Conservation (phyloP, 2,329 filamentous ascomycete species). For the Pseudohalonectria lignicola region DNA sequence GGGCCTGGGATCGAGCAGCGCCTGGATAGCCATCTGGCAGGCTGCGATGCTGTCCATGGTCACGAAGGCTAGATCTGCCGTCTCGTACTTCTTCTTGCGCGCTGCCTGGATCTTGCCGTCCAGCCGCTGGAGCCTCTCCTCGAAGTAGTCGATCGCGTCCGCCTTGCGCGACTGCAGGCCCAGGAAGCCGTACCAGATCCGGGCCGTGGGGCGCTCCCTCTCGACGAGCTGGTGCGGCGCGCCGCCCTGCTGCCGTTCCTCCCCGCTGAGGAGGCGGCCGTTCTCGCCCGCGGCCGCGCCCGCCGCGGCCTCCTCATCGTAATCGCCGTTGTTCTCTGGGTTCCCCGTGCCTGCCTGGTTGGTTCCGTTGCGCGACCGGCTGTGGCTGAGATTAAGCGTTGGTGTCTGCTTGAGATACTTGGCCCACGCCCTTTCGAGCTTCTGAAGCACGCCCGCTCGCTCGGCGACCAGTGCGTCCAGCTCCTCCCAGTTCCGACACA, state of each 20-base stretch:
- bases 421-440: slow-evolving; percentile 73
- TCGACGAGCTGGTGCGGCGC: slow-evolving; percentile 28
- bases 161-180: slow-evolving; percentile 60
- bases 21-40: slow-evolving; percentile 91
- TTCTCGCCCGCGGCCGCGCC: slow-evolving; percentile 37
- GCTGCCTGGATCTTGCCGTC: slow-evolving; percentile 65
- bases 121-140: slow-evolving; percentile 68
- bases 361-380: too few species aligned
- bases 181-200: slow-evolving; percentile 69
- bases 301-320: slow-evolving; percentile 18
- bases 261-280: slow-evolving; percentile 34
- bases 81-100: slow-evolving; percentile 62
- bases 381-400: too few species aligned
- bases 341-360: too few species aligned
- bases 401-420: slow-evolving; percentile 1
- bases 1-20: slow-evolving; percentile 82
- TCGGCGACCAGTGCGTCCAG: slow-evolving; percentile 65
- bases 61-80: slow-evolving; percentile 83
- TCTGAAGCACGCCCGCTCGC: slow-evolving; percentile 53
- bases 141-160: slow-evolving; percentile 91
- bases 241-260: slow-evolving; percentile 21
- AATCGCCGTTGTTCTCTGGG: slow-evolving; percentile 10
- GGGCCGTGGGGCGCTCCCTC: slow-evolving; percentile 52
- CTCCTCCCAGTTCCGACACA: slow-evolving; percentile 80
- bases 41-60: slow-evolving; percentile 95